Conservation (phyloP, 2,329 filamentous ascomycete genomes). For the Beauveria asiatica region DNA sequence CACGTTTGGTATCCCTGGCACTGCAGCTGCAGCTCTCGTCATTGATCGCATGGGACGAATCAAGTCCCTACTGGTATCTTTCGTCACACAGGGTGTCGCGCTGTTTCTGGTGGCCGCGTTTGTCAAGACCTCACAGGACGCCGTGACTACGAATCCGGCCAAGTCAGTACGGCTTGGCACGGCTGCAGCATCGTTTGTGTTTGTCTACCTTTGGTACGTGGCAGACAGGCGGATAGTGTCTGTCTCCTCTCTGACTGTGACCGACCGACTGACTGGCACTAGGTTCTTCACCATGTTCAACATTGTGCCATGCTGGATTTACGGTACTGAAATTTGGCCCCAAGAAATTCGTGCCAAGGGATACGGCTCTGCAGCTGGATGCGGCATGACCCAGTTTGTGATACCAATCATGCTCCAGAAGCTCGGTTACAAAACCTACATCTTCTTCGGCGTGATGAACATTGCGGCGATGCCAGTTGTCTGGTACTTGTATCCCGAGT, state of each 20-base stretch:
- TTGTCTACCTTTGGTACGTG: conserved; percentile 19
- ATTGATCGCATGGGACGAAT: conserved; percentile 40
- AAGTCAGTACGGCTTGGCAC: conserved; percentile 15
- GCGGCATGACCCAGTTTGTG: conserved; percentile 44
- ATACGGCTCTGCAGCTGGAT: conserved; percentile 51
- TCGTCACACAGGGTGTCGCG: conserved; percentile 21
- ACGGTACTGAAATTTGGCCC: conserved; percentile 46
- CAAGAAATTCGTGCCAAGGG: conserved; percentile 49
- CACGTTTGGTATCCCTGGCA: conserved; percentile 42
- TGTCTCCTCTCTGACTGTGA: neutral
- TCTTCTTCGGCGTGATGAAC: conserved; percentile 43
- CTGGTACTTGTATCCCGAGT: conserved; percentile 35
- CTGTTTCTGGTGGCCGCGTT: conserved; percentile 24
- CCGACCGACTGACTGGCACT: neutral
- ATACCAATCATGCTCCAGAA: conserved; percentile 43
- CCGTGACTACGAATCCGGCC: conserved; percentile 6
- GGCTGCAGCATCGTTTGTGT: conserved; percentile 18
- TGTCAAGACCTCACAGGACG: conserved; percentile 21
- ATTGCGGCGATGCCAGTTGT: conserved; percentile 41
- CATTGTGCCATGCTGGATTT: conserved; percentile 25
- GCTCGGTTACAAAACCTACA: conserved; percentile 40
- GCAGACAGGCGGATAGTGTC: too few species aligned
- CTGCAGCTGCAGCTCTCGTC: conserved; percentile 41
- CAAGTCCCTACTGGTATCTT: conserved; percentile 21
- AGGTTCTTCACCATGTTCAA: conserved; percentile 27